phyloP scores from a whole-genome alignment of 768 basidiomycete genomes.

The Mycena epipterygia region DNA sequence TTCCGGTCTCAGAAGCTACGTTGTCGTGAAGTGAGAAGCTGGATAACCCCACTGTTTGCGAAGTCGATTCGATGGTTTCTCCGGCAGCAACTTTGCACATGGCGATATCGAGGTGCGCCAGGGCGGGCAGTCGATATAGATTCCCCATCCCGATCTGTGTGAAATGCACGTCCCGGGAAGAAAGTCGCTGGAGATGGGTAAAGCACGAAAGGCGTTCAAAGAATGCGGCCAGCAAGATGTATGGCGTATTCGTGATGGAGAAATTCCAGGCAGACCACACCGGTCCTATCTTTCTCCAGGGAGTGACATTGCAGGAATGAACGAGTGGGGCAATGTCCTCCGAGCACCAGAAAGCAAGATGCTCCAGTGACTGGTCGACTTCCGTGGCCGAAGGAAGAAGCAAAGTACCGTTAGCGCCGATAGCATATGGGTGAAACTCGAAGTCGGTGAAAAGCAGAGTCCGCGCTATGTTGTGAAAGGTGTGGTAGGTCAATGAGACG shows the following conservation, averaged over 20 bases:
- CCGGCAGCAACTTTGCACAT: too few species aligned
- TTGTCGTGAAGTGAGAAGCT: neutral
- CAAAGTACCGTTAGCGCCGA: too few species aligned
- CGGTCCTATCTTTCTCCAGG: too few species aligned
- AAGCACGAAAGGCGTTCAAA: conserved; percentile 1
- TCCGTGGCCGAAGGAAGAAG: neutral
- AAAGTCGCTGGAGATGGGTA: neutral
- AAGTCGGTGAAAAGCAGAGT: conserved; percentile 8
- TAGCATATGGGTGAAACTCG: conserved; percentile 2
- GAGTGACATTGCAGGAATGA: neutral
- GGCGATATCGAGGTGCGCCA: neutral
- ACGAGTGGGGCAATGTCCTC: neutral
- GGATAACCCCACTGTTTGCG: neutral
- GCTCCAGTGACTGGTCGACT: neutral
- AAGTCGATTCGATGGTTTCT: neutral
- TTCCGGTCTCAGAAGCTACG: neutral
- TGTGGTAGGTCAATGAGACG: neutral
- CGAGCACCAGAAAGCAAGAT: conserved; percentile 11
- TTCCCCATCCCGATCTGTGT: neutral
- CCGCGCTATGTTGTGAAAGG: neutral
- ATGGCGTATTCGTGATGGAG: neutral
- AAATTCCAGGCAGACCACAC: too few species aligned
- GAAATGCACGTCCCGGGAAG: neutral
- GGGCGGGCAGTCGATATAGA: neutral
- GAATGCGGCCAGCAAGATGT: neutral